Percentiles rank a stretch among this genome's conserved stretches.
These are phyloP conservation scores for Nitzschia sp. DNA, from an alignment of 108 stramenopile genomes.

Conservation along the genomic window DNA sequence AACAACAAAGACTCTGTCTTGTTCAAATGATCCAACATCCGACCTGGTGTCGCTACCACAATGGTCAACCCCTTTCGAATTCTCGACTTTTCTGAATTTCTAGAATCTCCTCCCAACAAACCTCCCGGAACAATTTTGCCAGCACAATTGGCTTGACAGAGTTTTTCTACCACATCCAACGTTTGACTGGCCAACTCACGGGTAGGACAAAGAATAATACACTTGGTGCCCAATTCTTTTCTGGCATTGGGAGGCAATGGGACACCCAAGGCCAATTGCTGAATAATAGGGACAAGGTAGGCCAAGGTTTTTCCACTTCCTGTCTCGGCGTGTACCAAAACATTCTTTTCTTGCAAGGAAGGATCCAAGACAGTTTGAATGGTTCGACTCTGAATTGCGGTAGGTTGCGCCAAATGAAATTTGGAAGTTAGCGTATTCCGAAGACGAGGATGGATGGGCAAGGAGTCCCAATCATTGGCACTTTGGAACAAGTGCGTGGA, in stretches of 20 bases:
- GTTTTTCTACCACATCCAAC: conserved; percentile 41
- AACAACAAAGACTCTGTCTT: conserved; percentile 79
- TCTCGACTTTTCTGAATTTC: conserved; percentile 94
- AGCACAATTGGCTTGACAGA: conserved; percentile 70
- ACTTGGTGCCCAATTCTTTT: conserved; percentile 55
- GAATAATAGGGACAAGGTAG: conserved; percentile 79
- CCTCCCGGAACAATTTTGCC: conserved; percentile 86
- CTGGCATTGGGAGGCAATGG: conserved; percentile 25
- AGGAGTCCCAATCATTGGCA: conserved; percentile 29
- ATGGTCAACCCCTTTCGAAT: conserved; percentile 90
- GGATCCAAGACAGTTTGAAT: conserved; percentile 32
- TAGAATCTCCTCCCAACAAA: conserved; percentile 90
- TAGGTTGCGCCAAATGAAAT: conserved; percentile 59
- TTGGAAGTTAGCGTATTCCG: conserved; percentile 41
- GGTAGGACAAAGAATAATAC: conserved; percentile 89
- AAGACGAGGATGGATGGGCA: conserved; percentile 45
- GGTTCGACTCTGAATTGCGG: conserved; percentile 63
- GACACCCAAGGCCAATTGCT: conserved; percentile 23
- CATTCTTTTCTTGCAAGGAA: conserved; percentile 42
- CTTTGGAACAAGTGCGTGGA: conserved; percentile 44
- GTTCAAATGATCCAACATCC: conserved; percentile 91
- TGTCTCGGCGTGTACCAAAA: conserved; percentile 89
- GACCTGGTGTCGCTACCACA: conserved; percentile 96
- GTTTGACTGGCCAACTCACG: conserved; percentile 92
- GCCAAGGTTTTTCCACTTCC: conserved; percentile 90